Evolutionary conservation across 164 flowering plant genomes (phyloP), one percentile per base, ranked within the genome.

Genomic region (Stephania cephalantha): DNA sequence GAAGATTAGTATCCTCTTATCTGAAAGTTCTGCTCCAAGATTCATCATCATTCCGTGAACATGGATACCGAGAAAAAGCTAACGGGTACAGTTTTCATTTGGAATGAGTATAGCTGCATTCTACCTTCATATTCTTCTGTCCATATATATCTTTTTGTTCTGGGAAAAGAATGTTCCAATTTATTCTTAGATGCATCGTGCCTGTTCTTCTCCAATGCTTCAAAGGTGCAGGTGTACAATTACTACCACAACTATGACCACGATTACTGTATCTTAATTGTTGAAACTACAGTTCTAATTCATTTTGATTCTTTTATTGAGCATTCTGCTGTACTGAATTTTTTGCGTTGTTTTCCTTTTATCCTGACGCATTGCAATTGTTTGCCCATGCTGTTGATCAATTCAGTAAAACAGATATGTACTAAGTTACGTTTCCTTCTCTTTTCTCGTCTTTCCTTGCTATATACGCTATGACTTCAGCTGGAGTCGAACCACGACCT

Each of bases 191-290:
- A 35, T 35, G 20, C 46, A 68, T 30, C 46, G 17, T 55, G 61
- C 61, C 61, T 29, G 11, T 44, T 29, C 45, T 69, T 11, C n/a
- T n/a, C n/a, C 46, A 10, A 18, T 69, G 48, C 20, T 42, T 69
- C 20, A 11, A 64, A n/a, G 69, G 69, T 52, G 46, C n/a, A 58
- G 15, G 69, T 45, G 4, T 15, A 31, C 35, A 11, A 22, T 63
- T 64, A 73, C 69, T 30, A 64, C 75, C 66, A 63, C n/a, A 17
- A 73, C 25, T 44, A 8, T 64, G 1, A 64, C 53, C 52, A 17
- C 53, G 12, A 70, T 44, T 18, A 70, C 53, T 70, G 45, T 18
- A 64, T 46, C 65, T 18, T 46, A n/a, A 22, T 6, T 9, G 52
- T 7, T 53, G 22, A 18, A 61, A 6, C 69, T 9, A 45, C 35